Evolutionary conservation across 1,284 basidiomycete genomes (phyloP).

Genomic region (Marasmius fiardii): DNA sequence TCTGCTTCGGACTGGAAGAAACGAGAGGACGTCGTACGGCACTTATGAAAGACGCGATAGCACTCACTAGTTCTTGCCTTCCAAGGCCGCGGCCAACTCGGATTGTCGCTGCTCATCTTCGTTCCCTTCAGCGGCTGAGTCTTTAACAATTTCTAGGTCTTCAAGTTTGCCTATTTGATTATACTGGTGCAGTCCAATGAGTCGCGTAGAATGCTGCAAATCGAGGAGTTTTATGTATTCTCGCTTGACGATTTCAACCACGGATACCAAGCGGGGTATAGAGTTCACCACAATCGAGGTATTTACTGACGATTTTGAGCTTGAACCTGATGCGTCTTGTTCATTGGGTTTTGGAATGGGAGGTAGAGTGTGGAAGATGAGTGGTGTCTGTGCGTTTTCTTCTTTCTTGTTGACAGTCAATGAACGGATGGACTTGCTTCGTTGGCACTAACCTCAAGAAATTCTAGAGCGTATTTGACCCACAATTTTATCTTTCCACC

Average conservation of each 20-base stretch:
- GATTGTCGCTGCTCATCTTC: conserved; percentile 29
- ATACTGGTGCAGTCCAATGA: conserved; percentile 74
- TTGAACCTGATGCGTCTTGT: conserved; percentile 4
- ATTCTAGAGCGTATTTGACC: conserved; percentile 59
- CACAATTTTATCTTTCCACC: conserved; percentile 63
- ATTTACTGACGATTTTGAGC: conserved; percentile 1
- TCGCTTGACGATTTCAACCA: conserved; percentile 83
- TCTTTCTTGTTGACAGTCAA: conserved; percentile 43
- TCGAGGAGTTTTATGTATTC: conserved; percentile 61
- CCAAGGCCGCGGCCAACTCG: conserved; percentile 35
- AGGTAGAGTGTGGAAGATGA: conserved; percentile 71
- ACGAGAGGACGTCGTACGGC: no score
- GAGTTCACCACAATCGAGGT: conserved; percentile 22
- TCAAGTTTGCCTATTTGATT: conserved; percentile 67
- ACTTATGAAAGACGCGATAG: conserved; percentile 4
- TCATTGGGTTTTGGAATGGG: conserved; percentile 18
- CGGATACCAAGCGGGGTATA: conserved; percentile 68
- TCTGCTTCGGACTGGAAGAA: conserved; percentile 51
- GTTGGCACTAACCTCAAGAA: conserved; percentile 52
- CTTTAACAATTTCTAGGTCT: conserved; percentile 25
- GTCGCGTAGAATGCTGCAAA: conserved; percentile 31
- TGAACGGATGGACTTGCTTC: not conserved
- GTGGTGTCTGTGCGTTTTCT: conserved; percentile 36
- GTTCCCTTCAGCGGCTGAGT: conserved; percentile 1
- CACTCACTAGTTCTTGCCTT: conserved; percentile 57